Evolutionary conservation across 2,329 filamentous ascomycete species (phyloP).

Genomic region (Diaporthe australafricana): DNA sequence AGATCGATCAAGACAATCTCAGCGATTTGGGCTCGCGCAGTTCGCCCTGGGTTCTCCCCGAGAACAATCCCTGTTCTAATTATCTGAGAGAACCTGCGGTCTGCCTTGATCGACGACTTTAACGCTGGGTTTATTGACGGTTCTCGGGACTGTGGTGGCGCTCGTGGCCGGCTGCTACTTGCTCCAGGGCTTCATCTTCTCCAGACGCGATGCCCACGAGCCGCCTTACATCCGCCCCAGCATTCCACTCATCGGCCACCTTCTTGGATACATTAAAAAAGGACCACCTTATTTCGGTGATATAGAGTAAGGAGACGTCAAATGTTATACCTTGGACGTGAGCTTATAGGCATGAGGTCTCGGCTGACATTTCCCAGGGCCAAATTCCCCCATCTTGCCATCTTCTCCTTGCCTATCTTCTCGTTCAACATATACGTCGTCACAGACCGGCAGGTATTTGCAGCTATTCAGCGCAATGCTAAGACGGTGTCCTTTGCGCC

Average conservation of each 20-base stretch:
- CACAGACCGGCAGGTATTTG: constrained; percentile 25
- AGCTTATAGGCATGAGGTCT: neutral
- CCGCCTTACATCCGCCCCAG: constrained; percentile 14
- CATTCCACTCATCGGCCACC: constrained; percentile 24
- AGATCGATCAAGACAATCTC: neutral
- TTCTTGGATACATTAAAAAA: neutral
- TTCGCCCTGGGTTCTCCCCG: neutral
- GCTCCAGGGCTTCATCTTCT: constrained; percentile 24
- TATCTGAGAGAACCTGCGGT: neutral
- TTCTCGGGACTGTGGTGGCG: neutral
- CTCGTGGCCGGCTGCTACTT: constrained; percentile 10
- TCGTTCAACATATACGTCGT: constrained; percentile 30
- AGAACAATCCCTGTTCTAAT: neutral
- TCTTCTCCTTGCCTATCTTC: constrained; percentile 32
- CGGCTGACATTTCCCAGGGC: neutral
- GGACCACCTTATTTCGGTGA: neutral
- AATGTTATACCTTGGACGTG: no score
- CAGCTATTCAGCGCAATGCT: constrained; percentile 26
- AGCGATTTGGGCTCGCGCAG: neutral
- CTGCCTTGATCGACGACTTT: neutral
- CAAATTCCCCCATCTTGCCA: constrained; percentile 10
- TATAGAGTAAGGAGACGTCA: neutral
- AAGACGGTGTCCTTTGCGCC: constrained; percentile 33
- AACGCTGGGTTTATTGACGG: neutral
- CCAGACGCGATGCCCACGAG: constrained; percentile 13